Evolutionary conservation across 257 asterid species (phyloP).

Genomic region (Jacaranda mimosifolia): DNA sequence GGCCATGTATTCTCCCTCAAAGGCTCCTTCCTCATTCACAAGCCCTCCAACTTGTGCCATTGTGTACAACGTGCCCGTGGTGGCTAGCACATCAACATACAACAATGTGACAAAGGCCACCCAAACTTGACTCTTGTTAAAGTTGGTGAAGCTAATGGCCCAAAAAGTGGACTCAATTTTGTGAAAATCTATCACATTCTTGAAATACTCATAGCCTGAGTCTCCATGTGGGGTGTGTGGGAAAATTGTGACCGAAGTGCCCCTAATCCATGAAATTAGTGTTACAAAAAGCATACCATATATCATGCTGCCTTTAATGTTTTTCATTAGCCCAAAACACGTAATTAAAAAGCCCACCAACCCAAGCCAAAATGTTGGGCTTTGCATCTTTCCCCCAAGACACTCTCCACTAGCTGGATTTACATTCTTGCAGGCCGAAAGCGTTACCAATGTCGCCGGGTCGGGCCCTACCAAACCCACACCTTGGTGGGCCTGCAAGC

Average conservation of each 20-base stretch:
- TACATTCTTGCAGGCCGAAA: constrained; percentile 55
- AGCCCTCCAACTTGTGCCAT: constrained; percentile 78
- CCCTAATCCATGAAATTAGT: constrained; percentile 73
- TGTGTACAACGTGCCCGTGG: constrained; percentile 75
- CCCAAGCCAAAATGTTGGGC: constrained; percentile 86
- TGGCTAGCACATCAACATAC: constrained; percentile 77
- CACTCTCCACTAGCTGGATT: constrained; percentile 64
- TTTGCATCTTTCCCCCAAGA: constrained; percentile 65
- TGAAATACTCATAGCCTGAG: constrained; percentile 60
- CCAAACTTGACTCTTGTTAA: constrained; percentile 72
- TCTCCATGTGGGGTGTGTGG: constrained; percentile 68
- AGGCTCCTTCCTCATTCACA: constrained; percentile 53
- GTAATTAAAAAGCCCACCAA: constrained; percentile 60
- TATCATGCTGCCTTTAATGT: constrained; percentile 82
- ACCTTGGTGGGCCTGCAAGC: constrained; percentile 71
- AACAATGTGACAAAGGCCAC: constrained; percentile 63
- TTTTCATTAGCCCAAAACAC: constrained; percentile 71
- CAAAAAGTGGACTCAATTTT: constrained; percentile 64
- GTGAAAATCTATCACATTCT: constrained; percentile 65
- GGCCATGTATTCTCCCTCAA: constrained; percentile 80
- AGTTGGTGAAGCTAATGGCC: constrained; percentile 62
- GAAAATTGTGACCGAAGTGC: constrained; percentile 65
- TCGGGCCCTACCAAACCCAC: constrained; percentile 78
- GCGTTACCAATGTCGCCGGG: constrained; percentile 54
- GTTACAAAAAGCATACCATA: constrained; percentile 80